A percentile compares a stretch with the other conserved stretches of the same genome.
These are phyloP conservation scores for Fusarium mangiferae DNA, from an alignment of 2,329 filamentous ascomycete species.

Conservation along the genomic window DNA sequence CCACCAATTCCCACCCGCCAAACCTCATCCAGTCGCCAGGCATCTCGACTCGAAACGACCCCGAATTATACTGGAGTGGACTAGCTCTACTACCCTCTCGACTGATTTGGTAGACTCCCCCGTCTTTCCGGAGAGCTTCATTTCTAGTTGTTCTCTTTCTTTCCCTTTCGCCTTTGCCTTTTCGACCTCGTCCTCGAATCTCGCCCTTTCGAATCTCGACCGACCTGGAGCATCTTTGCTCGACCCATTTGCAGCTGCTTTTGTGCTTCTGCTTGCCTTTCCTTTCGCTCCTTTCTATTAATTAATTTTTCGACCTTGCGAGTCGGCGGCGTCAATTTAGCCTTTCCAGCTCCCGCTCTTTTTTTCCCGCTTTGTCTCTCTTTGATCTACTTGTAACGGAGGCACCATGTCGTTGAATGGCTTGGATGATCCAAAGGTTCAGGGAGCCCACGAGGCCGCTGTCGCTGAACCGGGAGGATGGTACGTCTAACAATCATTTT, in stretches of 20 bases:
- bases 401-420: slow-evolving; percentile 92
- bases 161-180: slow-evolving; percentile 12
- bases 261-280: slow-evolving; percentile 12
- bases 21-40: slow-evolving; percentile 4
- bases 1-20: slow-evolving; percentile 19
- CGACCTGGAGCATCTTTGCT: slow-evolving; percentile 11
- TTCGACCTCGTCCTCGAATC: not conserved
- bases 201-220: slow-evolving; percentile 1
- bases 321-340: slow-evolving; percentile 4
- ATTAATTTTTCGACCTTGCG: slow-evolving; percentile 7
- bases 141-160: slow-evolving; percentile 14
- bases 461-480: slow-evolving; percentile 90
- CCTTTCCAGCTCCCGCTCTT: slow-evolving; percentile 4
- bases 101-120: slow-evolving; percentile 34
- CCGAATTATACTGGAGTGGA: slow-evolving; percentile 36
- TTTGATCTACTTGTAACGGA: slow-evolving; percentile 28
- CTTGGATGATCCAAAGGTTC: slow-evolving; percentile 81
- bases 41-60: slow-evolving; percentile 27
- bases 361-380: slow-evolving; percentile 10
- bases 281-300: slow-evolving; percentile 23
- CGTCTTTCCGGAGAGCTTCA: slow-evolving; percentile 36
- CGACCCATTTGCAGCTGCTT: slow-evolving; percentile 11
- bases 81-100: slow-evolving; percentile 20
- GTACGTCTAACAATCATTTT: slow-evolving; percentile 63
- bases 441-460: slow-evolving; percentile 85